A percentile compares a stretch with the other conserved stretches of the same genome.
Conservation (phyloP, 257 asterid genomes). For the Cynanchum wilfordii region DNA sequence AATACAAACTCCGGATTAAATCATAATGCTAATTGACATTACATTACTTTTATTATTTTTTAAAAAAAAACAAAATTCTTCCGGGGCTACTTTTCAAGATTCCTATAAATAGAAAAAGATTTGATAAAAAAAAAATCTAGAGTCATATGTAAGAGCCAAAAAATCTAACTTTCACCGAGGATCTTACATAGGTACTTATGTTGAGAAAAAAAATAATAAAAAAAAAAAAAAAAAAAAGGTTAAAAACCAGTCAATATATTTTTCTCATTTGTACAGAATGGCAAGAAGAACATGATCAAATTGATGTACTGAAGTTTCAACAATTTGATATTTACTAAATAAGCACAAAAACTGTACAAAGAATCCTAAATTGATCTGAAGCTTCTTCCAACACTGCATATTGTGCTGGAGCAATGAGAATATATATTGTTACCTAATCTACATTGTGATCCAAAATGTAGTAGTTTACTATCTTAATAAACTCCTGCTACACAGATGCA, state of each 20-base stretch:
- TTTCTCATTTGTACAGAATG: not conserved
- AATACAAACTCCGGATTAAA: no score
- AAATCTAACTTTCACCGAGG: no score
- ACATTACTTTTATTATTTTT: no score
- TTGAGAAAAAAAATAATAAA: no score
- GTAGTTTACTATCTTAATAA: not conserved
- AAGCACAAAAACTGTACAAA: not conserved
- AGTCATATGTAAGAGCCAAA: no score
- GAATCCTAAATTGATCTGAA: not conserved
- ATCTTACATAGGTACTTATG: no score
- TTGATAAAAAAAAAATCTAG: no score
- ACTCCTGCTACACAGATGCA: slow-evolving; percentile 7
- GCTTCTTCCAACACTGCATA: slow-evolving; percentile 4
- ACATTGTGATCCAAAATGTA: slow-evolving; percentile 2
- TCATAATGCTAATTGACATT: no score
- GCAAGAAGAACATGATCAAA: not conserved
- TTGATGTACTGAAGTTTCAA: not conserved
- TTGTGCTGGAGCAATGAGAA: not conserved
- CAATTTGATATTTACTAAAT: not conserved
- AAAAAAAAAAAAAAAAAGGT: no score
- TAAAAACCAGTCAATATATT: not conserved
- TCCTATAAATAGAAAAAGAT: no score
- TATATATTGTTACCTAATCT: not conserved
- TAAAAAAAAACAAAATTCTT: no score
- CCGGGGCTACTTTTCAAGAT: no score